phyloP scores from a whole-genome alignment of 768 basidiomycete genomes.

The Tulasnella sp. region DNA sequence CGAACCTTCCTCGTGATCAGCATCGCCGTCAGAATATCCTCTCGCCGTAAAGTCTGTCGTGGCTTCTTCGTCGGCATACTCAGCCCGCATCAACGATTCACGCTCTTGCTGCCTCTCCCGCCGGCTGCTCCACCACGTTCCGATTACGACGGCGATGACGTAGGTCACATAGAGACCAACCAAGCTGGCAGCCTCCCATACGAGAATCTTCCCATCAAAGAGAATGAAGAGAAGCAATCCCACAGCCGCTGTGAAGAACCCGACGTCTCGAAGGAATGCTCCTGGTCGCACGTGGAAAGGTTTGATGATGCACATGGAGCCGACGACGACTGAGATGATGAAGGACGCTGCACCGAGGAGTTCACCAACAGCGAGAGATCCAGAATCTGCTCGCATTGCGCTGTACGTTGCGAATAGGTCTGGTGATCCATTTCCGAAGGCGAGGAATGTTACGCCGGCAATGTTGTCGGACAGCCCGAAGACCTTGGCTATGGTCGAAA shows the following conservation, averaged over 20 bases:
- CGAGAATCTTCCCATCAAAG: conserved; percentile 60
- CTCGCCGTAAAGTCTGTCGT: background rate
- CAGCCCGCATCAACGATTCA: conserved; percentile 50
- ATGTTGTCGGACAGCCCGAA: conserved; percentile 88
- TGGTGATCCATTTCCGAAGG: conserved; percentile 95
- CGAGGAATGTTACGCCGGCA: conserved; percentile 93
- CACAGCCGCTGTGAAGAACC: conserved; percentile 86
- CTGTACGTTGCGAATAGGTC: conserved; percentile 96
- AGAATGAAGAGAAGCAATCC: conserved; percentile 67
- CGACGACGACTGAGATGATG: conserved; percentile 92
- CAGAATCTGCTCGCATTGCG: conserved; percentile 77
- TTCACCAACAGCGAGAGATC: conserved; percentile 88
- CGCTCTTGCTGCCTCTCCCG: conserved; percentile 40
- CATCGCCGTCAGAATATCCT: background rate
- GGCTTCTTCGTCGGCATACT: conserved; percentile 47
- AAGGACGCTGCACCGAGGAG: conserved; percentile 92
- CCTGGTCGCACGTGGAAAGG: conserved; percentile 77
- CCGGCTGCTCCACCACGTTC: conserved; percentile 67
- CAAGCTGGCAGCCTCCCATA: conserved; percentile 66
- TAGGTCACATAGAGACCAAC: conserved; percentile 70
- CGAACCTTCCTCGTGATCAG: conserved; percentile 9
- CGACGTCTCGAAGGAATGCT: conserved; percentile 87
- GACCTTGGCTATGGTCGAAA: conserved; percentile 77
- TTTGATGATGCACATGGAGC: conserved; percentile 95
- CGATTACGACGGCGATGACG: conserved; percentile 63